Conservation (phyloP, 495 filamentous ascomycete species). For the Penicillium coffeae region DNA sequence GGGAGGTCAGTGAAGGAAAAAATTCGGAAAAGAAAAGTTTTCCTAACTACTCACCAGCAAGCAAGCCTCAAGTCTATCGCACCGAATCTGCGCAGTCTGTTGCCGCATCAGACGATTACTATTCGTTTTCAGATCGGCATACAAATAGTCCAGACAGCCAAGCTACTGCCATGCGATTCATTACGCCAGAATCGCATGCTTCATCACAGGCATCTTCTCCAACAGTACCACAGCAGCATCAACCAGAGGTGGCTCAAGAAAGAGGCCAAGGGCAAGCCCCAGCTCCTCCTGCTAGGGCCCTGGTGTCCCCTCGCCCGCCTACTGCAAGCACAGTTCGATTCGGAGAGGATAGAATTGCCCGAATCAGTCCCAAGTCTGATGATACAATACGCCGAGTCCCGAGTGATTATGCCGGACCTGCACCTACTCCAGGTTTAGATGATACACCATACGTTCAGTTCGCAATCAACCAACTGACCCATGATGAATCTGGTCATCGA, state of each 20-base stretch:
- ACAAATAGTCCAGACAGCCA: constrained; percentile 46
- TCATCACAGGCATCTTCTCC: constrained; percentile 32
- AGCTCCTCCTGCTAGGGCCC: constrained; percentile 9
- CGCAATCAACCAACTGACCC: constrained; percentile 68
- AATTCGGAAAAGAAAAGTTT: neutral
- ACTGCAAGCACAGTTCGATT: constrained; percentile 33
- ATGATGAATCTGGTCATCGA: constrained; percentile 53
- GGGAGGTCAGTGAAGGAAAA: neutral
- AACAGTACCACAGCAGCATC: constrained; percentile 24
- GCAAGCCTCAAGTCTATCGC: constrained; percentile 51
- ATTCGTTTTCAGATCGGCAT: constrained; percentile 53
- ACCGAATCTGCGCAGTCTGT: constrained; percentile 56
- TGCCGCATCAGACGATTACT: constrained; percentile 65
- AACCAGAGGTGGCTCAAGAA: constrained; percentile 17
- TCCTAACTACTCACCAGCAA: constrained; percentile 34
- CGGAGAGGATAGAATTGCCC: constrained; percentile 28
- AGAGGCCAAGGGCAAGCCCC: constrained; percentile 16
- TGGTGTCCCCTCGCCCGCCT: constrained; percentile 25
- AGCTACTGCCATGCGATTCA: constrained; percentile 47
- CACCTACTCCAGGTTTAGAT: constrained; percentile 60
- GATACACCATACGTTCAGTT: constrained; percentile 69
- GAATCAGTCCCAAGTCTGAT: constrained; percentile 27
- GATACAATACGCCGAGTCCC: constrained; percentile 26
- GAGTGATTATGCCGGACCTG: constrained; percentile 35
- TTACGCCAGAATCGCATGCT: constrained; percentile 44